Evolutionary conservation across 2,329 filamentous ascomycete species (phyloP).

Genomic region (Colletotrichum neosansevieriae): DNA sequence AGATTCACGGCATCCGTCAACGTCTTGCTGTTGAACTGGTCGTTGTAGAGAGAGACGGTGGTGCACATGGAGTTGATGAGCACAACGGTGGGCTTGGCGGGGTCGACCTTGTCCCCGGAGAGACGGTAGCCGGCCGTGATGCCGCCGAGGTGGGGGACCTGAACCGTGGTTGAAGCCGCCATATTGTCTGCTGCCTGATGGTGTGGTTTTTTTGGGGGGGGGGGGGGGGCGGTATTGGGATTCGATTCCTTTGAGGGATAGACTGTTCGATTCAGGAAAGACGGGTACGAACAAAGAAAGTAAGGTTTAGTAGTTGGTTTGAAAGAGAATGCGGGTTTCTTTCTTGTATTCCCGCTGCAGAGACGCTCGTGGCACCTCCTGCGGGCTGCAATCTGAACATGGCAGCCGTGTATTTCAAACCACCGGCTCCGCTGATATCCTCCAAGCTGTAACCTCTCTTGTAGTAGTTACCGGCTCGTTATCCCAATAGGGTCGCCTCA

Average conservation of each 20-base stretch:
- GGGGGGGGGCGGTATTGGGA: too few species aligned
- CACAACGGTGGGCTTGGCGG: slow-evolving; percentile 62
- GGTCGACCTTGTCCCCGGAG: slow-evolving; percentile 57
- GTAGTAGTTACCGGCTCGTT: slow-evolving; percentile 19
- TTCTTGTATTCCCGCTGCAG: slow-evolving; percentile 14
- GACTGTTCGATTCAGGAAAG: slow-evolving; percentile 10
- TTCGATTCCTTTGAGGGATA: not conserved
- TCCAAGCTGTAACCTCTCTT: slow-evolving; percentile 7
- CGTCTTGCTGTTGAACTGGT: slow-evolving; percentile 55
- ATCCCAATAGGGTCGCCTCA: slow-evolving; percentile 10
- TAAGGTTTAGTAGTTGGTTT: slow-evolving; percentile 7
- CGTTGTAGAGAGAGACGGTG: slow-evolving; percentile 58
- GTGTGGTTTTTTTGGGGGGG: not conserved
- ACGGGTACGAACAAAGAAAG: slow-evolving; percentile 10
- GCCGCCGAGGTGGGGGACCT: slow-evolving; percentile 61
- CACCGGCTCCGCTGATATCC: slow-evolving; percentile 19
- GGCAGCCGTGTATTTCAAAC: slow-evolving; percentile 26
- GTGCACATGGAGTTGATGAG: slow-evolving; percentile 66
- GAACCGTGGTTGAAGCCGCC: slow-evolving; percentile 56
- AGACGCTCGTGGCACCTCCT: slow-evolving; percentile 27
- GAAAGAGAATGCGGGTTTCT: slow-evolving; percentile 20
- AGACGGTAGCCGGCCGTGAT: slow-evolving; percentile 60
- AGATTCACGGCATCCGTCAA: slow-evolving; percentile 60
- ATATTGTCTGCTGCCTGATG: slow-evolving; percentile 41
- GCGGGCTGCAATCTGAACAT: slow-evolving; percentile 19